Conservation (phyloP, 2,329 filamentous ascomycete species). For the Fulvia fulva region DNA sequence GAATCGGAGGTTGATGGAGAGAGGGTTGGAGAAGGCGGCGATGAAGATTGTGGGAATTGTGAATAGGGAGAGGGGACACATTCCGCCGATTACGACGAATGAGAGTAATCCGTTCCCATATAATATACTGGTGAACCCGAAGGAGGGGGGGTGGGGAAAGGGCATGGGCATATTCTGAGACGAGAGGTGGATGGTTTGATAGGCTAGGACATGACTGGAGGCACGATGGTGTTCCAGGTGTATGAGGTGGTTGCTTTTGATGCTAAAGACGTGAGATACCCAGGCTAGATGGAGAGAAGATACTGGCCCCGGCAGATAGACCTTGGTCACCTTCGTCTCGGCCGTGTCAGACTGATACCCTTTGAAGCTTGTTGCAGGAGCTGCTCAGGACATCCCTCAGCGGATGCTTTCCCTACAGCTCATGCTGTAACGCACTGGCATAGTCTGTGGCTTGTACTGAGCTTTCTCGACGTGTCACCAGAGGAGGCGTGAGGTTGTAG, state of each 20-base stretch:
- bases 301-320: background rate
- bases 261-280: background rate
- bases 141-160: constrained; percentile 18
- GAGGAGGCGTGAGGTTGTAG: no score
- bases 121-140: constrained; percentile 80
- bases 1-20: constrained; percentile 85
- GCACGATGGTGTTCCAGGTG: background rate
- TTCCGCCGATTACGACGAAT: constrained; percentile 90
- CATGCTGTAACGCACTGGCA: background rate
- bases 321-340: background rate
- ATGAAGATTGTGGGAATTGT: constrained; percentile 87
- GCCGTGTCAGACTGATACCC: background rate
- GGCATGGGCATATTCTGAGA: constrained; percentile 20
- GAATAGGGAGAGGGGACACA: constrained; percentile 89
- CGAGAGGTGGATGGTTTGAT: background rate
- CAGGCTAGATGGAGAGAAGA: background rate
- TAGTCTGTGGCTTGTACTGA: background rate
- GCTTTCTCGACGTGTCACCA: no score
- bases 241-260: background rate
- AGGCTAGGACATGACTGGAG: background rate
- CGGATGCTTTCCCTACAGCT: background rate
- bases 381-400: background rate
- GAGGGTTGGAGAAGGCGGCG: constrained; percentile 78
- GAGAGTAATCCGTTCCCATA: constrained; percentile 93
- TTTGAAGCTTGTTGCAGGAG: background rate